A percentile compares a stretch with the other conserved stretches of the same genome.
Evolutionary conservation across 352 stramenopile species (phyloP).

Genomic region (Globisporangium cystogenes): DNA sequence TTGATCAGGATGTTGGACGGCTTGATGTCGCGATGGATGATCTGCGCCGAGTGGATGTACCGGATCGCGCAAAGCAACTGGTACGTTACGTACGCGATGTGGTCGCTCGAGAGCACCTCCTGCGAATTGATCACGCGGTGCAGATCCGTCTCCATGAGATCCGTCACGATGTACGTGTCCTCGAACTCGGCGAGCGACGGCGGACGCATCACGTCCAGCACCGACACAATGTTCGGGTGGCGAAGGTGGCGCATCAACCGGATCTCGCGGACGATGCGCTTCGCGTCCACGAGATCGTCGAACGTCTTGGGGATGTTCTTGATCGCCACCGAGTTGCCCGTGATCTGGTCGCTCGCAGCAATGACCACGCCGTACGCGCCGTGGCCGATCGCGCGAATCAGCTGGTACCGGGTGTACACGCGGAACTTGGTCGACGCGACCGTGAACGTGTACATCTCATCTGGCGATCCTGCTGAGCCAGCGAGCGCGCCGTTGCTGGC

Average conservation of each 20-base stretch:
- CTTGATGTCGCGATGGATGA: slow-evolving; percentile 93
- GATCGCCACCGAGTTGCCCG: slow-evolving; percentile 77
- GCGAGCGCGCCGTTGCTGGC: background rate
- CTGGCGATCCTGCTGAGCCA: slow-evolving; percentile 9
- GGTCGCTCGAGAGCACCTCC: slow-evolving; percentile 59
- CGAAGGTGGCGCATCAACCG: slow-evolving; percentile 73
- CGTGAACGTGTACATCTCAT: slow-evolving; percentile 83
- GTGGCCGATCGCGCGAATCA: slow-evolving; percentile 78
- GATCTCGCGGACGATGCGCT: slow-evolving; percentile 83
- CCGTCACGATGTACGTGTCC: slow-evolving; percentile 82
- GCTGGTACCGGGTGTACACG: slow-evolving; percentile 77
- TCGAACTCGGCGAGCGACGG: slow-evolving; percentile 69
- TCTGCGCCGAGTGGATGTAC: slow-evolving; percentile 85
- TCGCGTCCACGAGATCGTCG: slow-evolving; percentile 78
- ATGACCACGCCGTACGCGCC: slow-evolving; percentile 80
- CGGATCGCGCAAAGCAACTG: slow-evolving; percentile 72
- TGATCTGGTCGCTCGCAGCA: slow-evolving; percentile 73
- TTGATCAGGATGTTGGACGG: slow-evolving; percentile 96
- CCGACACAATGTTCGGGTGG: slow-evolving; percentile 67
- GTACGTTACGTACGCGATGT: slow-evolving; percentile 83
- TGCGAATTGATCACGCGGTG: slow-evolving; percentile 79
- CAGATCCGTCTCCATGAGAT: slow-evolving; percentile 80
- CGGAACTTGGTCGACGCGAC: slow-evolving; percentile 83
- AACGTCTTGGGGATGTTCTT: slow-evolving; percentile 86
- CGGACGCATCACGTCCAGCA: slow-evolving; percentile 73